phyloP scores from a whole-genome alignment of 1,284 basidiomycete genomes.

The Phenoliferia sp. region DNA sequence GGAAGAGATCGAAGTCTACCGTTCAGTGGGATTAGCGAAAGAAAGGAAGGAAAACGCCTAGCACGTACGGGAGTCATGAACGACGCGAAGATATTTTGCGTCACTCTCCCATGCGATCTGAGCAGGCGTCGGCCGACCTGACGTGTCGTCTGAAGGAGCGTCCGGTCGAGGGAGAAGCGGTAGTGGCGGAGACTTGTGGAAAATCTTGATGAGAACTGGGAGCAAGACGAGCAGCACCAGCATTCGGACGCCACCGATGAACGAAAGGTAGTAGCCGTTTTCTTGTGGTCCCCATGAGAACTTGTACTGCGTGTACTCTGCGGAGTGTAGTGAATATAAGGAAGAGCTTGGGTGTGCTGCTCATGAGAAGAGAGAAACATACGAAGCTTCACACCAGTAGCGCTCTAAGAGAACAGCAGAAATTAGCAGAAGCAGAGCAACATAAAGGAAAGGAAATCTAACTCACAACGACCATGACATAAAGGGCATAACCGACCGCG shows the following conservation, averaged over 20 bases:
- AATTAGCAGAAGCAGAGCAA: neutral
- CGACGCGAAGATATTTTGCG: slow-evolving; percentile 25
- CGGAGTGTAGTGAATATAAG: neutral
- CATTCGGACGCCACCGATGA: slow-evolving; percentile 28
- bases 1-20: slow-evolving; percentile 30
- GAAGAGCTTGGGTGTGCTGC: neutral
- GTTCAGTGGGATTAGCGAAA: neutral
- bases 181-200: slow-evolving; percentile 10
- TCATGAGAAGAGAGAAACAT: neutral
- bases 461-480: slow-evolving; percentile 15
- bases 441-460: neutral
- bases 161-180: slow-evolving; percentile 12
- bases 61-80: slow-evolving; percentile 28
- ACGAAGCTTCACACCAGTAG: slow-evolving; percentile 24
- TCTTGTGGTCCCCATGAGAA: slow-evolving; percentile 26
- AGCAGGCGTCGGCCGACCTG: neutral
- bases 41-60: neutral
- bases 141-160: neutral
- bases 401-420: slow-evolving; percentile 1
- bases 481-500: slow-evolving; percentile 8
- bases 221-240: slow-evolving; percentile 29
- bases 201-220: slow-evolving; percentile 24
- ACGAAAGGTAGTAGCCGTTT: slow-evolving; percentile 30
- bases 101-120: slow-evolving; percentile 24
- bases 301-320: slow-evolving; percentile 21